Evolutionary conservation across 176 grass and related monocot genomes (phyloP).

Genomic region (Eleusine coracana): DNA sequence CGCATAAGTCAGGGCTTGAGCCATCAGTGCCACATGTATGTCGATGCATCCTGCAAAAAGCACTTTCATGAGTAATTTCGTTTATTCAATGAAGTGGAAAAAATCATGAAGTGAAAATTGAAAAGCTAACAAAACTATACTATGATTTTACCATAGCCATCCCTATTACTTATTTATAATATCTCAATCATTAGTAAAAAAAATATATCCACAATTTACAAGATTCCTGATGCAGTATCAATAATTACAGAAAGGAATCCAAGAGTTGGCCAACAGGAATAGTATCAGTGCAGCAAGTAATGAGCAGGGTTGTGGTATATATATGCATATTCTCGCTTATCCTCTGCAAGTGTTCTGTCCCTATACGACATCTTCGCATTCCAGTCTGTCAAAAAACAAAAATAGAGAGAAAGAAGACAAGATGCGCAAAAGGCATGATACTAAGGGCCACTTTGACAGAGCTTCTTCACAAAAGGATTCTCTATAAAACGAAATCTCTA

Average conservation of each 20-base stretch:
- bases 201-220: neutral
- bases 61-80: neutral
- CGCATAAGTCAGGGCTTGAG: constrained; percentile 24
- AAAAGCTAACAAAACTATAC: neutral
- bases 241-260: neutral
- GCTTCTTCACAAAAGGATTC: no score
- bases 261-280: neutral
- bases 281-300: neutral
- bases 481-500: no score
- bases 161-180: neutral
- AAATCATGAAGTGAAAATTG: neutral
- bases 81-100: neutral
- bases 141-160: neutral
- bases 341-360: neutral
- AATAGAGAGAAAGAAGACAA: neutral
- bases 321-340: neutral
- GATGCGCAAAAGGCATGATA: neutral
- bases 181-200: neutral
- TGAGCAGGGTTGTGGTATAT: neutral
- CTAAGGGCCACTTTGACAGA: no score
- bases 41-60: constrained; percentile 52
- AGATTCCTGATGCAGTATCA: neutral
- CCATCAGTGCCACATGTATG: constrained; percentile 5
- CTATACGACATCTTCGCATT: neutral
- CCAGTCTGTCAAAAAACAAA: neutral